Conservation (phyloP, 345 rosid genomes). For the Eucalyptus tenuipes region DNA sequence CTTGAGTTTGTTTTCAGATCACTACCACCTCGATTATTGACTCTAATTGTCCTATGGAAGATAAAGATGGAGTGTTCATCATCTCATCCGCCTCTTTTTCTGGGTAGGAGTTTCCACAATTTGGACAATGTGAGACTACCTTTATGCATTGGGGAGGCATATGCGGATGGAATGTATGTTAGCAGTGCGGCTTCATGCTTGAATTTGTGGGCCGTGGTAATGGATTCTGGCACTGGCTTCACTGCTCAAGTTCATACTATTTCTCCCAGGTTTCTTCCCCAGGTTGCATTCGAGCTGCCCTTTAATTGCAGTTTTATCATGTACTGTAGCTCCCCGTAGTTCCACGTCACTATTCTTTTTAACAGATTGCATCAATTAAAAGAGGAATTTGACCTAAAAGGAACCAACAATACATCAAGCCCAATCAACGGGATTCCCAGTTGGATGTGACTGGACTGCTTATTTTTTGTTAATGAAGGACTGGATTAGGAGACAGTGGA, state of each 20-base stretch:
- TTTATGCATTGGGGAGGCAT: constrained; percentile 65
- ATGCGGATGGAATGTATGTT: constrained; percentile 66
- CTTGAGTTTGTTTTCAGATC: background rate
- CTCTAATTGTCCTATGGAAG: background rate
- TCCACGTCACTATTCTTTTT: background rate
- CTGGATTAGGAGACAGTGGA: constrained; percentile 91
- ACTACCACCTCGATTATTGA: background rate
- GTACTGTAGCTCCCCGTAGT: background rate
- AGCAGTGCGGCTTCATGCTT: constrained; percentile 63
- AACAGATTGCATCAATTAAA: background rate
- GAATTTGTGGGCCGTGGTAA: constrained; percentile 80
- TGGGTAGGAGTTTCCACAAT: constrained; percentile 57
- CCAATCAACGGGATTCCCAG: background rate
- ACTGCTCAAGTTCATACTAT: constrained; percentile 67
- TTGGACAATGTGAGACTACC: constrained; percentile 54
- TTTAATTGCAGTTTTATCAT: background rate
- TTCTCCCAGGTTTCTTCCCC: constrained; percentile 57
- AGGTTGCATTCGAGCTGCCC: constrained; percentile 20
- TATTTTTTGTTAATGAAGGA: constrained; percentile 25
- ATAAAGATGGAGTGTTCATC: background rate
- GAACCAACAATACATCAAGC: constrained; percentile 2
- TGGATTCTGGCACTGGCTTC: constrained; percentile 89
- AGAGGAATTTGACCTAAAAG: constrained; percentile 2
- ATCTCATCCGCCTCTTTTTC: background rate
- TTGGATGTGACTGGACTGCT: background rate